Conservation (phyloP, 2,329 filamentous ascomycete genomes). For the Botrytis squamosa region DNA sequence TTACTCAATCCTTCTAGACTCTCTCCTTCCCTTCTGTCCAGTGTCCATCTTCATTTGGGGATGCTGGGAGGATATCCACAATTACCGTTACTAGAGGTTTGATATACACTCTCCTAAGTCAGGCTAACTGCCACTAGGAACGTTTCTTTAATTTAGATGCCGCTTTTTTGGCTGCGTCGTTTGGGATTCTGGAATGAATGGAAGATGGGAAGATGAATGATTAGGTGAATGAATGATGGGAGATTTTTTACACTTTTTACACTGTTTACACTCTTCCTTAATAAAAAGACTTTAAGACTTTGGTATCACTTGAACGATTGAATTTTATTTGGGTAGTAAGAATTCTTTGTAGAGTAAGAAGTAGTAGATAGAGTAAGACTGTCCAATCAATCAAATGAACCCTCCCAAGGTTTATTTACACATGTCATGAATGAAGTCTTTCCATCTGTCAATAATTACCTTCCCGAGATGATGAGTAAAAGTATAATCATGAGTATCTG, state of each 20-base stretch:
- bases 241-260: too few relatives aligned
- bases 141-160: neutral
- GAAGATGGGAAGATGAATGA: too few relatives aligned
- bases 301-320: neutral
- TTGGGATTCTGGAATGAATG: neutral
- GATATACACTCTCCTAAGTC: neutral
- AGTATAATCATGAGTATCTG: neutral
- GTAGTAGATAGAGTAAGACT: too few relatives aligned
- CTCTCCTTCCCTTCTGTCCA: neutral
- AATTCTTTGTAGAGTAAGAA: too few relatives aligned
- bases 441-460: neutral
- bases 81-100: neutral
- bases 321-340: neutral
- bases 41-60: neutral
- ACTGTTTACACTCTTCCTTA: too few relatives aligned
- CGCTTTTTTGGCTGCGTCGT: neutral
- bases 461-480: neutral
- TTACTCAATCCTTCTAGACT: neutral
- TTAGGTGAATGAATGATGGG: too few relatives aligned
- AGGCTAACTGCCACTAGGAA: neutral
- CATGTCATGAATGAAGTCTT: neutral
- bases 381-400: neutral
- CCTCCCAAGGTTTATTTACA: neutral
- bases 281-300: neutral
- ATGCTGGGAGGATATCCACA: neutral